Evolutionary conservation across 1,139 yeast species (phyloP), one percentile per base, ranked within the genome.

Genomic region (Pichia sp.): DNA sequence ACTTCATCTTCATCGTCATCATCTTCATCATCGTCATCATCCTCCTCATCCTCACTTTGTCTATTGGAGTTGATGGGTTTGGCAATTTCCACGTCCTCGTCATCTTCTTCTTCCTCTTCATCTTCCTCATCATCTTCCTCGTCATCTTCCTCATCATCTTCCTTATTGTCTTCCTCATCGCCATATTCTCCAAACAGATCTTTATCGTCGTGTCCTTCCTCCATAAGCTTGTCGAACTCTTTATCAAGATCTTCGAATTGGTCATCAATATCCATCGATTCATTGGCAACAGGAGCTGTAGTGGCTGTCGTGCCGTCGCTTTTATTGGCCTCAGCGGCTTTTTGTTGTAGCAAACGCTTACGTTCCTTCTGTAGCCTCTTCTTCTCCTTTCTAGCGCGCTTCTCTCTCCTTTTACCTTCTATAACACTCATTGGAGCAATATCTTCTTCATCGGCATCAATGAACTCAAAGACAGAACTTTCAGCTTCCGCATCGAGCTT

Each of bases 401-500:
- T 30, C 42, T 46, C 32, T 38, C 48, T 34, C 36, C 49, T 27
- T 37, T 51, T 29, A 41, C 40, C 16, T 32, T 41, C 45, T 18
- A 42, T 39, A 5, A 39, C 37, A 30, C 45, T 37, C 33, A 41
- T 37, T 28, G 42, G 45, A 1, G 17, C 27, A 42, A 43, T 22
- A 27, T 35, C 37, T 32, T 39, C 44, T 27, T 43, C 50, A 11
- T 47, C 53, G 5, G 77, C 68, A 51, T 84, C 88, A 14, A 87
- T 66, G 34, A 87, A 65, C 51, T 91, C 96, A 53, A 79, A 85
- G 30, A 73, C 75, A 15, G 83, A 73, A 38, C 81, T 87, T 53
- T 84, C 91, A 0, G 96, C 94, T 41, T 81, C 88, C 23, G 74
- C 83, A 55, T 91, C 98, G 30, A 76, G 61, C 45, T 75, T 68